Evolutionary conservation across 495 filamentous ascomycete genomes (phyloP).

Genomic region (Aspergillus carlsbadensis): DNA sequence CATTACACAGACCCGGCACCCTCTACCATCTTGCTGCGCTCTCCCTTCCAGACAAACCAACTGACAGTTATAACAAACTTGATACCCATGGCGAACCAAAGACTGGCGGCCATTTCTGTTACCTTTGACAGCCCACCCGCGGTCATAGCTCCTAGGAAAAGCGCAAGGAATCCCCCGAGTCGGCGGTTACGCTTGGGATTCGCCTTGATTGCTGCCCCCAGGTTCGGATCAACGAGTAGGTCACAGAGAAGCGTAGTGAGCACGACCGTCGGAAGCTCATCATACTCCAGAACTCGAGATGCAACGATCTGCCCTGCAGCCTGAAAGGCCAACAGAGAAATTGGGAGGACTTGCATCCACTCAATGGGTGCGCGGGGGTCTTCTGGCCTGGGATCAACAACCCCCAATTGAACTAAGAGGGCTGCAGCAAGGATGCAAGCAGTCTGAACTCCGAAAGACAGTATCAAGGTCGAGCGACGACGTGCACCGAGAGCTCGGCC

Average conservation of each 20-base stretch:
- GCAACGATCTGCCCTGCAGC: slow-evolving; percentile 66
- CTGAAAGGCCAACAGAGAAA: slow-evolving; percentile 67
- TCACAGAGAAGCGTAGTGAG: slow-evolving; percentile 67
- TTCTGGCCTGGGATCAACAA: slow-evolving; percentile 38
- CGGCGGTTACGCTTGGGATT: slow-evolving; percentile 37
- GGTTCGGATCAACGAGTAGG: slow-evolving; percentile 39
- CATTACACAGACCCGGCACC: slow-evolving; percentile 11
- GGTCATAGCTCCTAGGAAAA: slow-evolving; percentile 40
- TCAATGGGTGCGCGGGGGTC: slow-evolving; percentile 33
- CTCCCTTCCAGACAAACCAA: slow-evolving; percentile 34
- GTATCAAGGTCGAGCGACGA: slow-evolving; percentile 51
- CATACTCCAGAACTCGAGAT: slow-evolving; percentile 56
- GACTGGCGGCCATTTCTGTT: slow-evolving; percentile 28
- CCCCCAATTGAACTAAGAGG: slow-evolving; percentile 45
- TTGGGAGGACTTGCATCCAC: slow-evolving; percentile 39
- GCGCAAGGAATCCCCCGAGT: slow-evolving; percentile 31
- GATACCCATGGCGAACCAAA: slow-evolving; percentile 40
- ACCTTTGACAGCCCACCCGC: slow-evolving; percentile 35
- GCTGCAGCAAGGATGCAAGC: slow-evolving; percentile 52
- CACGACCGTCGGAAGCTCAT: slow-evolving; percentile 71
- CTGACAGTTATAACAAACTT: slow-evolving; percentile 31
- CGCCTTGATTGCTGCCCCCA: slow-evolving; percentile 20
- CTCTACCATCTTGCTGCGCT: slow-evolving; percentile 10
- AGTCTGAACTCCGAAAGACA: slow-evolving; percentile 57
- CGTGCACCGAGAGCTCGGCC: slow-evolving; percentile 27